Percentiles rank a stretch among this genome's conserved stretches.
phyloP scores from a whole-genome alignment of 176 grass and related monocot genomes.

The Cymbopogon citratus region DNA sequence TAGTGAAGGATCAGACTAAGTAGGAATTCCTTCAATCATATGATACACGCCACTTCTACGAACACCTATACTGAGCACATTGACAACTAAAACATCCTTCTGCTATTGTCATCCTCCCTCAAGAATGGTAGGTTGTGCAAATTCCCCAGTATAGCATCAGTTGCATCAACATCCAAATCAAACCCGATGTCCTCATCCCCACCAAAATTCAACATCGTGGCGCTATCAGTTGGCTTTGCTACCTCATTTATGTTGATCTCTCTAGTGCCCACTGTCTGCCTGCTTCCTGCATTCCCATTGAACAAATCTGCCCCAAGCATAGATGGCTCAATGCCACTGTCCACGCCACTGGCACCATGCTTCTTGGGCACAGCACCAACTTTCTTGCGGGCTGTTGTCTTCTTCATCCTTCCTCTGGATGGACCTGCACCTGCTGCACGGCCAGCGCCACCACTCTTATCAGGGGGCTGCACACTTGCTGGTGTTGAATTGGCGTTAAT shows the following conservation, averaged over 20 bases:
- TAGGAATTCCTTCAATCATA: constrained; percentile 36
- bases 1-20: constrained; percentile 3
- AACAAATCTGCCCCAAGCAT: constrained; percentile 2
- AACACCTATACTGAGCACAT: constrained; percentile 33
- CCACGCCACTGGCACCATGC: background rate
- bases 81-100: constrained; percentile 49
- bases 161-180: constrained; percentile 78
- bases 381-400: constrained; percentile 84
- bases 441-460: background rate
- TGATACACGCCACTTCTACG: constrained; percentile 33
- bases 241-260: constrained; percentile 95
- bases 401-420: constrained; percentile 53
- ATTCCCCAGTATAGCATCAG: constrained; percentile 84
- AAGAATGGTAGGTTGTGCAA: constrained; percentile 90
- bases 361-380: constrained; percentile 47
- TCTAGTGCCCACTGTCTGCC: constrained; percentile 19
- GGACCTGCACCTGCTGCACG: background rate
- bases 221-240: constrained; percentile 47
- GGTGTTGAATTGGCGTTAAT: constrained; percentile 19
- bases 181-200: constrained; percentile 56
- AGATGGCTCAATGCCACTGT: constrained; percentile 19
- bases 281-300: constrained; percentile 22
- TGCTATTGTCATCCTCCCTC: constrained; percentile 71
- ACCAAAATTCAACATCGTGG: constrained; percentile 30
- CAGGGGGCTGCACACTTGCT: background rate